These are phyloP conservation scores for Ogataea paradorogensis DNA, from an alignment of 805 yeast genomes.

Conservation along the genomic window DNA sequence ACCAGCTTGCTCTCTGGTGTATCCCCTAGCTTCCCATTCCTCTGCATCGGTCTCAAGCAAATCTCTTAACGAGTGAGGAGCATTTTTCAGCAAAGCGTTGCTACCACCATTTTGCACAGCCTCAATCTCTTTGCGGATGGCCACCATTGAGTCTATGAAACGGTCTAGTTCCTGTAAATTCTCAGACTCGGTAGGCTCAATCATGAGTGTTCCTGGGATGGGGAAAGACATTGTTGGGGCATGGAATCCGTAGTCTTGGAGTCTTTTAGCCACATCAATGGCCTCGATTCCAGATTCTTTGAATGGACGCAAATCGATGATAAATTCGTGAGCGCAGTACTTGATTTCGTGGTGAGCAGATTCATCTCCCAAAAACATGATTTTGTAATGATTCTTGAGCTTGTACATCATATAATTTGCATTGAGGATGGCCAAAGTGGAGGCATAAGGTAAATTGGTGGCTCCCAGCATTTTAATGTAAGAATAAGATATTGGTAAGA, in stretches of 20 bases:
- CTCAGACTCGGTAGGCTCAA: constrained; percentile 97
- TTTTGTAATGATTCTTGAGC: constrained; percentile 65
- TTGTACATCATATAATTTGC: constrained; percentile 93
- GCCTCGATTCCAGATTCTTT: constrained; percentile 84
- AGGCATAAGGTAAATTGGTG: constrained; percentile 77
- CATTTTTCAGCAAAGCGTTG: constrained; percentile 71
- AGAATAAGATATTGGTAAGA: constrained; percentile 89
- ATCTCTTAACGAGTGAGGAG: constrained; percentile 90
- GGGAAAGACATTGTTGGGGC: constrained; percentile 99
- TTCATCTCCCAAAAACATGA: constrained; percentile 63
- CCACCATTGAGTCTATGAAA: constrained; percentile 81
- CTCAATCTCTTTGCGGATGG: constrained; percentile 79
- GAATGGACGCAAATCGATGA: constrained; percentile 83
- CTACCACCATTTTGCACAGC: constrained; percentile 65
- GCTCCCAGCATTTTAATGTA: constrained; percentile 95
- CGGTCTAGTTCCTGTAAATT: constrained; percentile 84
- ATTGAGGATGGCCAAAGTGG: constrained; percentile 86
- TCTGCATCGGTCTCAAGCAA: constrained; percentile 52
- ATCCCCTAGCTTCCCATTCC: constrained; percentile 85
- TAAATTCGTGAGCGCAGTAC: constrained; percentile 96
- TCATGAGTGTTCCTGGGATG: constrained; percentile 94
- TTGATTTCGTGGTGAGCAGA: constrained; percentile 38
- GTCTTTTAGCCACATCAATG: constrained; percentile 92
- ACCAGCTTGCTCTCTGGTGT: constrained; percentile 90
- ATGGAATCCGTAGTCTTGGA: constrained; percentile 98